Evolutionary conservation across 129 eudicot species (phyloP), one percentile per base, ranked within the genome.

Genomic region (Pittosporum tobira): DNA sequence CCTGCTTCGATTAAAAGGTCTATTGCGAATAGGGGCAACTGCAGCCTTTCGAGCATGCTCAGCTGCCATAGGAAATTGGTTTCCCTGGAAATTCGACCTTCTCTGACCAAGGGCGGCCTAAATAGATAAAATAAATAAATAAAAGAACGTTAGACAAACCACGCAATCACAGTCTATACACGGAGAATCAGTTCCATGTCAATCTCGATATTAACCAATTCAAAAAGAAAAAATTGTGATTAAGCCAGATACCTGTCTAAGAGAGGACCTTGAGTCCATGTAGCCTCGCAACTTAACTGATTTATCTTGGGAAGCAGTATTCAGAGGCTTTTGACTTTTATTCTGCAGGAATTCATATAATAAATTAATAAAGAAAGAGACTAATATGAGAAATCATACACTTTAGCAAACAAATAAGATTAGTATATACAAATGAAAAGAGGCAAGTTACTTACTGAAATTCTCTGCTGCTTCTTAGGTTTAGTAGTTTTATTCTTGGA

Each of bases 11-110:
- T 51, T 81, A 62, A 72, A 80, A 57, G 65, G 61, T 69, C 82
- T 86, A 54, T 66, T 80, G 47, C 69, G 84, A 14, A 81, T 45
- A 36, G 91, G 91, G 51, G 80, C 86, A 81, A 51, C 83, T 25
- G 78, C 81, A 57, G 96, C 91, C 76, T 84, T 93, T 63, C 71
- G 81, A 28, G 99, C 94, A 73, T 81, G 96, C 68, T 93, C 91
- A 74, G 75, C 25, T 9, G 94, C 80, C 71, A 77, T 62, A 65
- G 94, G 88, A 51, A 93, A 93, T 59, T 79, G 89, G 58, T 84
- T 84, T 3, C 70, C 81, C 66, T 74, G 94, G 46, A 84, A 93
- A 66, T 69, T 83, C 37, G 96, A 66, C 71, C 99, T 87, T 70
- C 83, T 84, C 48, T 75, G 85, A 62, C 91, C 85, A 66, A 93